Base-by-base conservation (phyloP, 495 filamentous ascomycete species). In the Annulohypoxylon stygium region DNA sequence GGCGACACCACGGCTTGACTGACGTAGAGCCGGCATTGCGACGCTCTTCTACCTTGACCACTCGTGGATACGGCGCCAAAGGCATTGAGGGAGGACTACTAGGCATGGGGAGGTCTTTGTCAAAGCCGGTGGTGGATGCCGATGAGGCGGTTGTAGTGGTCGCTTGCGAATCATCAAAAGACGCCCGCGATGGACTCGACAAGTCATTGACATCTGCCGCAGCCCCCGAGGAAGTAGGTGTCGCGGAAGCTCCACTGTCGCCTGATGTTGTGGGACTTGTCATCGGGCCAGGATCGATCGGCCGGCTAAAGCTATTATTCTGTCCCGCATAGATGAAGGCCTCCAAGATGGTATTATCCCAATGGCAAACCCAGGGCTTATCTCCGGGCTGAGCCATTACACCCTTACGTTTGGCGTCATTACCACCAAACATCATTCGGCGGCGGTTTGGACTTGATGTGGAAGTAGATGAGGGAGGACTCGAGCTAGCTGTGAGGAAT, bases 361-460 rank as follows among this genome's bases (percentile, higher is more conserved):
- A 98, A 75, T 86, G 91, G 79, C 95, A 98, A 72, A 93, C 90
- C 94, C 94, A 98, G 1, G 93, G 91, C 59, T 86, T 88, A 39
- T 95, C 90, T 0, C 90, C 89, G 2, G 83, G 80, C 59, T 86
- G 73, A 2, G 88, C 88, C 16, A 54, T 54, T 20, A 57, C 53
- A n/a, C 86, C 75, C 66, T 86, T 90, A 43, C 85, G 81, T 37
- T 80, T 83, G 60, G 82, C 82, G 51, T 81, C 78, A 3, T 62
- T 60, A 9, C 64, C 61, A 14, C 73, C 72, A 34, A 67, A 76
- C 36, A 72, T 39, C 45, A 78, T 74, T 18, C 70, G 69, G 43
- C 61, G 58, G 14, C 58, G 69, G 4, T 69, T 45, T 67, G 69
- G 4, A 62, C 48, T 60, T 10, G 73, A 55, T 3, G 61, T 51